Evolutionary conservation across 495 filamentous ascomycete species (phyloP), one percentile per base, ranked within the genome.

Genomic region (Sporormia fimetaria): DNA sequence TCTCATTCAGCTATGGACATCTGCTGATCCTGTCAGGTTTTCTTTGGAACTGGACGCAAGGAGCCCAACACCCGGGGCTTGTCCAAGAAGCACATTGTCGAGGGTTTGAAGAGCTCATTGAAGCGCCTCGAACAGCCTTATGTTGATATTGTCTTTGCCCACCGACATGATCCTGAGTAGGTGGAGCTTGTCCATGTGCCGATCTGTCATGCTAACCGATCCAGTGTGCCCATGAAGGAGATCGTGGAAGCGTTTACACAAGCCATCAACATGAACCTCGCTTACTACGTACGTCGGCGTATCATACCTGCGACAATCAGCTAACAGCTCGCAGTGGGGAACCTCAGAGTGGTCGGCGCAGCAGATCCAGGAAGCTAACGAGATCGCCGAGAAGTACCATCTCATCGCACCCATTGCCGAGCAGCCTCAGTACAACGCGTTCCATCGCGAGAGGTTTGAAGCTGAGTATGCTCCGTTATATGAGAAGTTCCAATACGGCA

Each of bases 371-470:
- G 67, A 73, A 49, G 72, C 71, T 3, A 68, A 58, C 20, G 61
- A 66, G 20, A 64, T 74, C 47, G 67, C 71, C 25, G 70, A 75
- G 57, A 64, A 66, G 56, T 66, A 73, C 44, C 67, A 72, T 37
- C 64, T 78, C 35, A 69, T 72, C 40, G 70, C 67, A 0, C 71
- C 70, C 0, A 63, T 76, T 22, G 69, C 70, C 28, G 73, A 75
- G 48, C 69, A 75, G 57, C 71, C 73, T 6, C 65, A 71, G 25
- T 74, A 74, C 63, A 74, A 75, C 51, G 60, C 69, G 20, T 66
- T 74, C 47, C 63, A 69, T 56, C 63, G 72, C 31, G 52, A 71
- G 55, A 59, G 67, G 36, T 73, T 75, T 51, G 71, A 66, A 48
- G 46, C 55, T n/a, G 63, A 65, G 42, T 65, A 63, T 34, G 59